These are phyloP conservation scores for Helianthus annuus DNA, from an alignment of 129 eudicot species.

Conservation along the genomic window HanXRQr2.0-SUNRISE NC_035435.2:141555092-141555591, in stretches of 20 bases:
- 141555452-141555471: neutral
- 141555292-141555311: slow-evolving; percentile 15
- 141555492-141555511: slow-evolving; percentile 12
- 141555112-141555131: neutral
- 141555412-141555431: slow-evolving; percentile 5
- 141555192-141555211: too few species aligned
- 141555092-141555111: neutral
- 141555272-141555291: neutral
- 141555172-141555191: neutral
- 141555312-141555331: neutral
- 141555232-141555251: slow-evolving; percentile 8
- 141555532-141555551: slow-evolving; percentile 19
- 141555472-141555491: slow-evolving; percentile 20
- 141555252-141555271: neutral
- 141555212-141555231: neutral
- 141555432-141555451: neutral
- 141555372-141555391: neutral
- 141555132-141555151: neutral
- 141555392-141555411: neutral
- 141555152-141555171: neutral
- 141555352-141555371: neutral
- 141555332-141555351: neutral
- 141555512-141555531: slow-evolving; percentile 27
- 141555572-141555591: slow-evolving; percentile 32
- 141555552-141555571: slow-evolving; percentile 24